A percentile compares a stretch with the other conserved stretches of the same genome.
These are phyloP conservation scores for Cladorrhinum samala DNA, from an alignment of 495 filamentous ascomycete genomes.

Conservation along the genomic window DNA sequence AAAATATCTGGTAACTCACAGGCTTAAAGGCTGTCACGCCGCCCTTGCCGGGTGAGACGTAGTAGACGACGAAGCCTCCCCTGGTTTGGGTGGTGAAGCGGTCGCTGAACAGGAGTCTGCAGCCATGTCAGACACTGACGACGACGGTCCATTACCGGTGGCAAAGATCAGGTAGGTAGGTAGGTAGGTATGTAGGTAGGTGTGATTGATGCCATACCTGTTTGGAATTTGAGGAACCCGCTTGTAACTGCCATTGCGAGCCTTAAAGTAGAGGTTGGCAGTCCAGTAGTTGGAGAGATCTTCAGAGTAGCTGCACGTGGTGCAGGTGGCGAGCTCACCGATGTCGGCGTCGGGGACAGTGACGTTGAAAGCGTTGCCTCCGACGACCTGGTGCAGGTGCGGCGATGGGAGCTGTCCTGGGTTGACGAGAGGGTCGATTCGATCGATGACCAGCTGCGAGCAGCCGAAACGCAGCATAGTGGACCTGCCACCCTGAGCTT, in stretches of 20 bases:
- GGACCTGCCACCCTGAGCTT: not conserved
- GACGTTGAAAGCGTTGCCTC: slow-evolving; percentile 35
- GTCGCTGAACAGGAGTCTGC: slow-evolving; percentile 28
- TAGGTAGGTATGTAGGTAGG: not conserved
- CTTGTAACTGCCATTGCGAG: slow-evolving; percentile 36
- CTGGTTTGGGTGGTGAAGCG: slow-evolving; percentile 34
- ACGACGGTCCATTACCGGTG: too few species aligned
- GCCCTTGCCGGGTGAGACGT: slow-evolving; percentile 31
- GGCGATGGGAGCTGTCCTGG: slow-evolving; percentile 32
- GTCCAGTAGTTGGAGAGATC: slow-evolving; percentile 44
- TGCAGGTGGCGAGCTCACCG: slow-evolving; percentile 25
- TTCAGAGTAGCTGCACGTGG: slow-evolving; percentile 32
- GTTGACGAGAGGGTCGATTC: slow-evolving; percentile 34
- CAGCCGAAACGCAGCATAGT: slow-evolving; percentile 36
- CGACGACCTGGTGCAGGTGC: slow-evolving; percentile 34
- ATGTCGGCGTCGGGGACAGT: slow-evolving; percentile 26
- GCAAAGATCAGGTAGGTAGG: not conserved
- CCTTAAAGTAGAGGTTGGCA: slow-evolving; percentile 37
- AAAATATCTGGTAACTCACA: slow-evolving; percentile 11
- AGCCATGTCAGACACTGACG: too few species aligned
- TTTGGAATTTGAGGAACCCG: slow-evolving; percentile 37
- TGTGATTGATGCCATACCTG: slow-evolving; percentile 10
- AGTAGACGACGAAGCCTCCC: slow-evolving; percentile 41
- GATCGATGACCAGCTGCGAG: slow-evolving; percentile 34
- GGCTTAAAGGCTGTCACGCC: slow-evolving; percentile 32